These are phyloP conservation scores for Exsudoporus floridanus DNA, from an alignment of 1,284 basidiomycete species.

Conservation along the genomic window DNA sequence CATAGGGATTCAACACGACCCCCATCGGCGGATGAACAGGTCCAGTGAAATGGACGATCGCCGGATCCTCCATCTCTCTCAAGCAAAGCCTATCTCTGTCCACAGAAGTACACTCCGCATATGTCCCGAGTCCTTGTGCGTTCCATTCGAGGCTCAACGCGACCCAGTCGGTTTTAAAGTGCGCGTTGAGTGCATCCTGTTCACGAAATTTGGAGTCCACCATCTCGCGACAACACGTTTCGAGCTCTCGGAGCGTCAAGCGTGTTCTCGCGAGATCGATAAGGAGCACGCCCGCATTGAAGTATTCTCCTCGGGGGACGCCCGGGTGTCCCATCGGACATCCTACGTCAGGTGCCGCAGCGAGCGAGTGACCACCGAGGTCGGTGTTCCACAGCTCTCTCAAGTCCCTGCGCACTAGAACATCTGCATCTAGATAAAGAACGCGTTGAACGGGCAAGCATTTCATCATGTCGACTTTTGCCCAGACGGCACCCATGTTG, in stretches of 20 bases:
- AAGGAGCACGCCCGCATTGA: conserved; percentile 57
- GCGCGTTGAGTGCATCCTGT: conserved; percentile 53
- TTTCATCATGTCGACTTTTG: conserved; percentile 49
- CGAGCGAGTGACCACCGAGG: conserved; percentile 42
- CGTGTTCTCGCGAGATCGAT: conserved; percentile 47
- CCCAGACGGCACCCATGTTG: conserved; percentile 43
- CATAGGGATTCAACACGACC: conserved; percentile 49
- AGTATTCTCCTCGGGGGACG: conserved; percentile 40
- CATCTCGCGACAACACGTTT: conserved; percentile 29
- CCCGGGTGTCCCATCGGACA: conserved; percentile 46
- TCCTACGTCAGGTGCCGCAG: conserved; percentile 51
- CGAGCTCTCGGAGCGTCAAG: conserved; percentile 27
- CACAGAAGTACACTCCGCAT: conserved; percentile 38
- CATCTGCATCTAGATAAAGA: conserved; percentile 56
- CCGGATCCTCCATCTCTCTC: conserved; percentile 40
- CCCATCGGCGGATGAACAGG: conserved; percentile 48
- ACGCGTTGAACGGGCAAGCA: conserved; percentile 50
- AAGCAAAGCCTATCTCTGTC: conserved; percentile 39
- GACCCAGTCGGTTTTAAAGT: conserved; percentile 45
- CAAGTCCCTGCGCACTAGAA: conserved; percentile 46
- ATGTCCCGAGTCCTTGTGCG: conserved; percentile 57
- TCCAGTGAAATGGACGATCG: conserved; percentile 59
- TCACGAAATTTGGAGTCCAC: conserved; percentile 39
- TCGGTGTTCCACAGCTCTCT: conserved; percentile 47
- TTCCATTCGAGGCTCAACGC: conserved; percentile 49